Percentiles rank a stretch among this genome's conserved stretches.
Conservation (phyloP, 2,329 filamentous ascomycete species). For the Periconia macrospinosa region DNA sequence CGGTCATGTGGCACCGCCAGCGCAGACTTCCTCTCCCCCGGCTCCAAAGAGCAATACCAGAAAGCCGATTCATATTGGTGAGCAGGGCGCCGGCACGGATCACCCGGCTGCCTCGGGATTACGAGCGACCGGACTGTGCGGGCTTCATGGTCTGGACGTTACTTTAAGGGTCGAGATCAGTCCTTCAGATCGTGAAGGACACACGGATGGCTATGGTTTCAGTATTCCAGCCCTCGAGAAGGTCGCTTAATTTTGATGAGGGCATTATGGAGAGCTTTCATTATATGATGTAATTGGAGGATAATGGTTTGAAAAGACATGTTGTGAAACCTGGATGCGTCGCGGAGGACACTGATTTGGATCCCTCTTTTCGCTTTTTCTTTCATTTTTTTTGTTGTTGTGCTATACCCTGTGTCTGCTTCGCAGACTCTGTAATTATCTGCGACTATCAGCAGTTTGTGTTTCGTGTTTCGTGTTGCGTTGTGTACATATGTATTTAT, state of each 20-base stretch:
- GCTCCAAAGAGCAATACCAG: conserved; percentile 61
- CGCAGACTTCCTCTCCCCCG: conserved; percentile 21
- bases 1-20: conserved; percentile 25
- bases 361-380: neutral
- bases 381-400: neutral
- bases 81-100: conserved; percentile 73
- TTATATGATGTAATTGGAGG: too few relatives aligned
- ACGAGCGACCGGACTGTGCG: conserved; percentile 46
- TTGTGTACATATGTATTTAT: too few relatives aligned
- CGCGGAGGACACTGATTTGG: neutral
- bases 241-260: neutral
- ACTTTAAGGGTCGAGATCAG: conserved; percentile 53
- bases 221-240: conserved; percentile 49
- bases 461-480: too few relatives aligned
- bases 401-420: neutral
- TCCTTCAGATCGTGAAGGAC: conserved; percentile 46
- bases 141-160: conserved; percentile 50
- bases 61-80: conserved; percentile 72
- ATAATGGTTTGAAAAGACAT: too few relatives aligned
- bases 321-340: neutral
- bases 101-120: conserved; percentile 69
- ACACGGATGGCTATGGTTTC: conserved; percentile 55
- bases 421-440: neutral
- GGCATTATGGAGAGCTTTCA: too few relatives aligned
- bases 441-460: neutral